Base-by-base conservation (phyloP, 257 asterid species). In the Nicotiana undulata region DNA sequence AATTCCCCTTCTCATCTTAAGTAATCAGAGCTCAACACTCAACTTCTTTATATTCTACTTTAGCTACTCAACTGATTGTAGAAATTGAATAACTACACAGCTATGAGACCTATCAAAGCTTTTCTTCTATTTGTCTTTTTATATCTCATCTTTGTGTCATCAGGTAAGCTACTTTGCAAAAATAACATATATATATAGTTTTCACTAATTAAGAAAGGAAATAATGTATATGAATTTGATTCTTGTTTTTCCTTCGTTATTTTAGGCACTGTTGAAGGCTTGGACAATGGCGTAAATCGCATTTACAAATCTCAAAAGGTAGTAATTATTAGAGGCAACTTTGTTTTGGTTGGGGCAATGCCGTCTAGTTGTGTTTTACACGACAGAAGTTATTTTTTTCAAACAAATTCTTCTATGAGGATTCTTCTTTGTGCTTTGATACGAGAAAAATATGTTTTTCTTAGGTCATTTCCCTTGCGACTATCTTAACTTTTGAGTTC, bases 221-320 rank as follows among this genome's bases (percentile, higher is more conserved):
- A 32, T 37, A 4, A 77, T 37, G 56, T 15, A 26, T 34, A 7
- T 77, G 11, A 77, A 10, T 9, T 9, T 49, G 58, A 67, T 51
- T 32, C 40, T 83, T 64, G 32, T 46, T 59, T 37, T 37, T 34
- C n/a, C 66, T 22, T 20, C 37, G 17, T 83, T 75, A 66, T 82
- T 85, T 37, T 2, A 85, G 89, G 85, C 51, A 72, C 49, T 11
- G 81, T 80, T 46, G 82, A 81, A 75, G 90, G 88, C 83, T 82
- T 81, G 15, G 44, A 68, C 75, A 63, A 63, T 77, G 87, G 82
- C 2, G 56, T 37, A 18, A 86, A 82, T 75, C 80, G 53, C 77
- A 63, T 65, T 63, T 64, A 81, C 85, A 59, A 85, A 70, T 80
- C 77, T 82, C 85, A 83, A 81, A 88, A 93, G 97, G 98, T 93